A percentile compares a stretch with the other conserved stretches of the same genome.
These are phyloP conservation scores for Clonostachys solani DNA, from an alignment of 2,329 filamentous ascomycete species.

Conservation along the genomic window DNA sequence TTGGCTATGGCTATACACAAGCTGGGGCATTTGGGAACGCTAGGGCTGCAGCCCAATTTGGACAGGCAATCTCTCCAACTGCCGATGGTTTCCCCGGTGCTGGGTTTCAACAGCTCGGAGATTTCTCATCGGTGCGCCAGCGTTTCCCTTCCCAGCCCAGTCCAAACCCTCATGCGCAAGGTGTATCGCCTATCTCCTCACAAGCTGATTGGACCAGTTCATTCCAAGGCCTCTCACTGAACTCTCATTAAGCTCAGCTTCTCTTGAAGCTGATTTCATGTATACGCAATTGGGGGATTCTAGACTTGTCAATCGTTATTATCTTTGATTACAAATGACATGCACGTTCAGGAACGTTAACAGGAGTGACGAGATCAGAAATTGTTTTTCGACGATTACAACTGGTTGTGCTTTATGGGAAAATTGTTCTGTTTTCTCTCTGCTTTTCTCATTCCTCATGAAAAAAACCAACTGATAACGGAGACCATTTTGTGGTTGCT, in stretches of 20 bases:
- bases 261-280: too few species aligned
- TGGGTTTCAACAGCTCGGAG: slow-evolving; percentile 26
- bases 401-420: background rate
- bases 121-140: slow-evolving; percentile 41
- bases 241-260: slow-evolving; percentile 40
- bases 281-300: too few species aligned
- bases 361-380: too few species aligned
- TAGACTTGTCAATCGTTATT: background rate
- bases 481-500: background rate
- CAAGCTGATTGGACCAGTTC: slow-evolving; percentile 57
- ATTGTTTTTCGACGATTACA: too few species aligned
- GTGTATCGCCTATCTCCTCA: slow-evolving; percentile 32
- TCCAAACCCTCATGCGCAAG: slow-evolving; percentile 26
- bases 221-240: slow-evolving; percentile 71
- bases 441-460: background rate
- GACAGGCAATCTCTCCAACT: slow-evolving; percentile 15
- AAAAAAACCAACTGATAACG: background rate
- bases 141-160: slow-evolving; percentile 36
- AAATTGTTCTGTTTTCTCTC: background rate
- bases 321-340: background rate
- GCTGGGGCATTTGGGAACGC: slow-evolving; percentile 24
- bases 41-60: slow-evolving; percentile 20
- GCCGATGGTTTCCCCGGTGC: slow-evolving; percentile 20
- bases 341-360: background rate
- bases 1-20: slow-evolving; percentile 27